These are phyloP conservation scores for Marasmius tenuissimus DNA, from an alignment of 1,284 basidiomycete species.

Conservation along the genomic window DNA sequence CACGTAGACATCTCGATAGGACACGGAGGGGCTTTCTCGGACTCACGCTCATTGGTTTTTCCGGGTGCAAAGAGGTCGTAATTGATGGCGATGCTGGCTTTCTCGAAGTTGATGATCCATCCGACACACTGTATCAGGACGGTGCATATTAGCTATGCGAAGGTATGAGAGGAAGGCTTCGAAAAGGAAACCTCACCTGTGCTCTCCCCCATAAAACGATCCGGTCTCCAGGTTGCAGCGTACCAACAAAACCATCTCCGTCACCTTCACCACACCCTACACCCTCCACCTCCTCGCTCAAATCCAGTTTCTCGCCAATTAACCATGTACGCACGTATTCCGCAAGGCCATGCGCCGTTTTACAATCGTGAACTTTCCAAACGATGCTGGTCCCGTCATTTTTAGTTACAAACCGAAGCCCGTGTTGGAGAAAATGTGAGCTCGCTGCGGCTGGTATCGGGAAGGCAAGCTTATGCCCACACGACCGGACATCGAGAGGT, in stretches of 20 bases:
- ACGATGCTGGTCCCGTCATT: background rate
- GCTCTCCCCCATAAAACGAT: background rate
- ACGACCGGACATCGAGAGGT: background rate
- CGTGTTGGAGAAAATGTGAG: background rate
- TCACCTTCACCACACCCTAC: background rate
- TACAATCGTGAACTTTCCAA: background rate
- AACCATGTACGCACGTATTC: background rate
- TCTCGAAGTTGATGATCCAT: too few relatives aligned
- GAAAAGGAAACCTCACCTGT: background rate
- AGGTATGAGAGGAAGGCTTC: too few relatives aligned
- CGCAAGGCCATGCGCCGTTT: background rate
- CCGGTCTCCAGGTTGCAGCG: background rate
- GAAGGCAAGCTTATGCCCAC: background rate
- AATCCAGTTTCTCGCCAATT: background rate
- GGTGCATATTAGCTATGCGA: too few relatives aligned
- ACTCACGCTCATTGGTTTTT: too few relatives aligned
- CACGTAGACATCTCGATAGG: too few relatives aligned
- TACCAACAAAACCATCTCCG: background rate
- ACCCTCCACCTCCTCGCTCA: background rate
- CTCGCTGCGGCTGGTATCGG: background rate
- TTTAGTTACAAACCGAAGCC: background rate
- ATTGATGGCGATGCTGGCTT: too few relatives aligned
- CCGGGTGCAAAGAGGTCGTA: too few relatives aligned
- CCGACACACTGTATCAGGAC: too few relatives aligned
- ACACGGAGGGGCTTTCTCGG: too few relatives aligned